Evolutionary conservation across 371 early-diverging fungal species (phyloP).

Genomic region (Batkoa obscura): DNA sequence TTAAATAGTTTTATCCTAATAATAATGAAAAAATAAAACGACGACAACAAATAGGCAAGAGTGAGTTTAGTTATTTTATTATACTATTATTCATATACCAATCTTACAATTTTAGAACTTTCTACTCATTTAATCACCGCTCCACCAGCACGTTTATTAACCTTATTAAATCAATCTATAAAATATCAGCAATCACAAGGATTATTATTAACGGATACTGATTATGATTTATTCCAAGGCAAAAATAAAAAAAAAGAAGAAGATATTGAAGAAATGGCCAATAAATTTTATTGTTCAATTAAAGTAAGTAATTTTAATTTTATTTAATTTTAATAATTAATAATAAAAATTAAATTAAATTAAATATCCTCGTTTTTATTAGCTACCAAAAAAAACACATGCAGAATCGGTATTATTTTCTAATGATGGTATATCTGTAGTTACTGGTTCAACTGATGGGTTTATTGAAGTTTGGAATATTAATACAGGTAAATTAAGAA

Average conservation of each 20-base stretch:
- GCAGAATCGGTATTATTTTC: constrained; percentile 61
- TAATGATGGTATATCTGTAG: constrained; percentile 59
- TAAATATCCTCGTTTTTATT: no score
- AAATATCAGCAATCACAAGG: constrained; percentile 79
- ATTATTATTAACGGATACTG: constrained; percentile 32
- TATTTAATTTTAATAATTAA: neutral
- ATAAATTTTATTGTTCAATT: constrained; percentile 40
- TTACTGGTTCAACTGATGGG: constrained; percentile 80
- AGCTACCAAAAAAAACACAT: constrained; percentile 76
- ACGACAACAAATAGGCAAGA: constrained; percentile 47
- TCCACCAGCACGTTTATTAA: constrained; percentile 53
- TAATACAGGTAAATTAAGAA: constrained; percentile 68
- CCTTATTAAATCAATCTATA: constrained; percentile 60
- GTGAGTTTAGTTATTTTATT: constrained; percentile 12
- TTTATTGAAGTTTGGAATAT: constrained; percentile 89
- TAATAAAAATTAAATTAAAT: neutral
- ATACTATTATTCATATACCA: neutral
- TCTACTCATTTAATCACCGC: constrained; percentile 51
- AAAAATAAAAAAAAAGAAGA: constrained; percentile 28
- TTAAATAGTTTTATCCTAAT: constrained; percentile 18
- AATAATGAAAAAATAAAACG: constrained; percentile 42
- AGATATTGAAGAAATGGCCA: constrained; percentile 50
- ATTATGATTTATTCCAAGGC: constrained; percentile 59
- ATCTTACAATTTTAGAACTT: constrained; percentile 17
- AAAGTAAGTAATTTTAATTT: constrained; percentile 28